Evolutionary conservation across 177 flowering plant species (phyloP).

Genomic region (Telopea speciosissima): DNA sequence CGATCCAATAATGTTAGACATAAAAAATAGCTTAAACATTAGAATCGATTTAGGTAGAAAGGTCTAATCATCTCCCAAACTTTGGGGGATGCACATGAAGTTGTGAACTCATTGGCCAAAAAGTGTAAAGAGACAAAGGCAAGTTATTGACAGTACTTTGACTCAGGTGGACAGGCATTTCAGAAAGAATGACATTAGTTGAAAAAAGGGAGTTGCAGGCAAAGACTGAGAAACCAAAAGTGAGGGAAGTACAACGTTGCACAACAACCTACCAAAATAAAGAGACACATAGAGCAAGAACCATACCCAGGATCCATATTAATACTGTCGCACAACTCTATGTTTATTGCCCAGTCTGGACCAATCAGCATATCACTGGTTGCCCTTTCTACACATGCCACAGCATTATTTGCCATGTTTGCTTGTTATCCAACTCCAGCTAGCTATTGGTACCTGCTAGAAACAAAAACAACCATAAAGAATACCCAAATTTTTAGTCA

Average conservation of each 20-base stretch:
- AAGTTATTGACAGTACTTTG: not conserved
- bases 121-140: not conserved
- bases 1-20: too few species aligned
- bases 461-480: not conserved
- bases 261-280: not conserved
- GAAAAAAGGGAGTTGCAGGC: too few species aligned
- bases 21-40: too few species aligned
- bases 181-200: not conserved
- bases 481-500: not conserved
- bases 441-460: not conserved
- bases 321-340: slow-evolving; percentile 72
- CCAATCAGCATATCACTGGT: slow-evolving; percentile 72
- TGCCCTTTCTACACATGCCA: slow-evolving; percentile 64
- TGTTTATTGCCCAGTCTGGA: slow-evolving; percentile 86
- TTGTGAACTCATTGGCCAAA: too few species aligned
- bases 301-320: slow-evolving; percentile 71
- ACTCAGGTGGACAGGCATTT: not conserved
- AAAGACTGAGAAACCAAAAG: not conserved
- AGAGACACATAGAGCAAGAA: slow-evolving; percentile 6
- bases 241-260: not conserved
- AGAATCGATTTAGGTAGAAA: too few species aligned
- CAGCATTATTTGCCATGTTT: slow-evolving; percentile 50
- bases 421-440: not conserved
- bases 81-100: too few species aligned
- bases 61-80: too few species aligned